Evolutionary conservation across 805 yeast genomes (phyloP).

Genomic region (Candida dendrica): DNA sequence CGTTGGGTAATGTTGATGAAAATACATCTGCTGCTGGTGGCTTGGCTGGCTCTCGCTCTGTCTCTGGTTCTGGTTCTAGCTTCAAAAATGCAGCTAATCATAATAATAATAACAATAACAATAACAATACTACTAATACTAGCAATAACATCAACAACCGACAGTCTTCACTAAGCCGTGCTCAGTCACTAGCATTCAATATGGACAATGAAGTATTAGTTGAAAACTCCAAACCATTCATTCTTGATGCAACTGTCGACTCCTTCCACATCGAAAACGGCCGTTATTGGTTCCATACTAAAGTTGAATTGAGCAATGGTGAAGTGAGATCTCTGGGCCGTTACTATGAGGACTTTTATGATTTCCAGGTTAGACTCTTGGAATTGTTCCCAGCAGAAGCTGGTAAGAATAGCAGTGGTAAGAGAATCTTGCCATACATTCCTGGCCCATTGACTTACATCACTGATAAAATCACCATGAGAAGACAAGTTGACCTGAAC

Average conservation of each 20-base stretch:
- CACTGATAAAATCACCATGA: slow-evolving; percentile 61
- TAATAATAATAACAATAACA: too few species aligned
- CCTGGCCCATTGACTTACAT: slow-evolving; percentile 95
- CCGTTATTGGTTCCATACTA: slow-evolving; percentile 79
- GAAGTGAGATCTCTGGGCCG: slow-evolving; percentile 67
- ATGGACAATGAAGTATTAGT: slow-evolving; percentile 1
- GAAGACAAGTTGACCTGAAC: slow-evolving; percentile 48
- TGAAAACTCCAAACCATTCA: slow-evolving; percentile 12
- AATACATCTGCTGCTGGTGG: not conserved
- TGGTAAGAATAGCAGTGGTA: slow-evolving; percentile 63
- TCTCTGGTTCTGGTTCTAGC: too few species aligned
- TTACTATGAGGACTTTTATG: slow-evolving; percentile 93
- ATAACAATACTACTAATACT: too few species aligned
- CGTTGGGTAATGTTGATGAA: slow-evolving; percentile 52
- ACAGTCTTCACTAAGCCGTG: slow-evolving; percentile 3
- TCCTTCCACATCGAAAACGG: slow-evolving; percentile 76
- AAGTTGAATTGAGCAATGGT: slow-evolving; percentile 64
- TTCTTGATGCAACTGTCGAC: slow-evolving; percentile 60
- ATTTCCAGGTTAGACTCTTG: slow-evolving; percentile 76
- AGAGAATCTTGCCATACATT: slow-evolving; percentile 82
- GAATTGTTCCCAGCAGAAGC: slow-evolving; percentile 89
- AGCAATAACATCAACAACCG: not conserved
- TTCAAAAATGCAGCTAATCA: too few species aligned
- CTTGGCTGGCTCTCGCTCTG: too few species aligned
- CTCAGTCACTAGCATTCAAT: slow-evolving; percentile 8